Evolutionary conservation across 1,284 basidiomycete genomes (phyloP), one percentile per base, ranked within the genome.

Genomic region (Austroboletus novae-zelandiae): DNA sequence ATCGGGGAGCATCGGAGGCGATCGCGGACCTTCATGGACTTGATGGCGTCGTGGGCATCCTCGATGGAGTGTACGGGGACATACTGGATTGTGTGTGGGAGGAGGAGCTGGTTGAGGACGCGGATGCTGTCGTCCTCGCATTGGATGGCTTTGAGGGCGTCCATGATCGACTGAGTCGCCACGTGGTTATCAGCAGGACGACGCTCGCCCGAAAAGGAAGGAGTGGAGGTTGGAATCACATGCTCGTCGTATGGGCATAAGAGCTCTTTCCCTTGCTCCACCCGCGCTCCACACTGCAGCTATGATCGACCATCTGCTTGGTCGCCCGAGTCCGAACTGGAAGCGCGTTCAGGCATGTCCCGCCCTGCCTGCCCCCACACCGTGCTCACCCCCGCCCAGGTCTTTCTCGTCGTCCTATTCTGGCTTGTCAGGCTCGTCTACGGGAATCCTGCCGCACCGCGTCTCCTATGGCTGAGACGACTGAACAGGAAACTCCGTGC

Each of bases 31-130:
- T 91, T 91, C 94, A 97, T 96, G 13, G 86, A 78, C 72, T 91
- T 94, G 72, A 96, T 96, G 8, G 92, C 93, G 64, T 91, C 88
- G 69, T 90, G 87, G 0, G 93, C 93, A 46, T 93, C 80, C 53
- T 92, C 82, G 51, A 91, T 76, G 17, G 83, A 80, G 31, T 79
- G 73, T 45, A 96, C 85, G 40, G 77, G 69, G 37, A 92, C 68
- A 72, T 85, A 94, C 56, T 85, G 78, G 31, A 86, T 84, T 1
- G 79, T 79, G 66, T 96, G 93, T 0, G 91, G 91, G 3, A 94
- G 75, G 7, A 94, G 70, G 11, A 94, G 80, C 73, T 94, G 91
- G 71, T 94, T 85, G 43, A 94, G 78, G 51, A 94, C 94, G 68
- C 91, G 84, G 55, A 94, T 80, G 58, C 79, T 81, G 61, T 81